Percentiles rank a stretch among this genome's conserved stretches.
Evolutionary conservation across 139 green algal genomes (phyloP).

Genomic region (Ettlia oleoabundans): DNA sequence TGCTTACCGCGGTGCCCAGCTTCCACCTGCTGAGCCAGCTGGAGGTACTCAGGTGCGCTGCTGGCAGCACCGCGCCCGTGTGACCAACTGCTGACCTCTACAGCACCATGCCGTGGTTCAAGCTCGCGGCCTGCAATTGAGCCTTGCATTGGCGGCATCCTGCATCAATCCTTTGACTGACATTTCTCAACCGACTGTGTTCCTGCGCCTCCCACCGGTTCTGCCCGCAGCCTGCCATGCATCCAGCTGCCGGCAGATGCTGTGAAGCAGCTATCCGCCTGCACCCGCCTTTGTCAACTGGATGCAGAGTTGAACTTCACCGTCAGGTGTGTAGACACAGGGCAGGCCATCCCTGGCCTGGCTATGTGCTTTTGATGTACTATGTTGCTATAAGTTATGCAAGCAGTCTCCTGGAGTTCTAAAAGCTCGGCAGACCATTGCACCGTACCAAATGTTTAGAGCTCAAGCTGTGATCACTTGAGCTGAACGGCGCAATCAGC

Average conservation of each 20-base stretch:
- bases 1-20: slow-evolving; percentile 5
- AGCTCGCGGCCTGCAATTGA: not conserved
- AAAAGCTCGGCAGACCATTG: too few relatives aligned
- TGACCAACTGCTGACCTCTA: not conserved
- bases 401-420: too few relatives aligned
- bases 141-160: not conserved
- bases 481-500: too few relatives aligned
- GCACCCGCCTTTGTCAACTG: not conserved
- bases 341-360: too few relatives aligned
- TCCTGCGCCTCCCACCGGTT: not conserved
- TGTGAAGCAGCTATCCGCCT: slow-evolving; percentile 3
- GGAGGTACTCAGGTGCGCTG: not conserved
- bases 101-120: not conserved
- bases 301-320: slow-evolving; percentile 9
- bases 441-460: too few relatives aligned
- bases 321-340: too few relatives aligned
- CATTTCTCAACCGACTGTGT: not conserved
- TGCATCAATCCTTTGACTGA: not conserved
- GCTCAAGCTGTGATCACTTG: too few relatives aligned
- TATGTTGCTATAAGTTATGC: too few relatives aligned
- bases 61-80: not conserved
- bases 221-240: slow-evolving; percentile 16
- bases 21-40: not conserved
- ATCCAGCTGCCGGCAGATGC: slow-evolving; percentile 23
- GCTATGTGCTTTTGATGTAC: too few relatives aligned